phyloP scores from a whole-genome alignment of 129 eudicot species.

The Ambrosia trifida region DNA sequence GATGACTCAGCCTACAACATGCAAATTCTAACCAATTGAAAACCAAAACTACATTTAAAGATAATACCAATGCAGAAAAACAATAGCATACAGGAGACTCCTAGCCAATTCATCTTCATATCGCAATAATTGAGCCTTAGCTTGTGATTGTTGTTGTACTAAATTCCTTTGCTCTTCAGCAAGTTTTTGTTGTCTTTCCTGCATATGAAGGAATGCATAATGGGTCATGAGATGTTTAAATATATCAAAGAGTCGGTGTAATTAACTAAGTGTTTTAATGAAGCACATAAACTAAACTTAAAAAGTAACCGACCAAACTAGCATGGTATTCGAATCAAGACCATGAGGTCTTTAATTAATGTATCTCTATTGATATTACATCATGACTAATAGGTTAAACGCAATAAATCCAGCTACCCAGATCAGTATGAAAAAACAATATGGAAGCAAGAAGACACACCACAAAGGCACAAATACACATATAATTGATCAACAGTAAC shows the following conservation, averaged over 20 bases:
- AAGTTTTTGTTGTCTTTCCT: conserved; percentile 82
- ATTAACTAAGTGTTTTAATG: too few relatives aligned
- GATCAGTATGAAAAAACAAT: too few relatives aligned
- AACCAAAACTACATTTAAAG: not conserved
- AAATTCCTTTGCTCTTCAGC: conserved; percentile 92
- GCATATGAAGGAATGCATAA: conserved; percentile 30
- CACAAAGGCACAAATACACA: too few relatives aligned
- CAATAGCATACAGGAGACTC: conserved; percentile 60
- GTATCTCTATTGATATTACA: too few relatives aligned
- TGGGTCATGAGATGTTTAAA: not conserved
- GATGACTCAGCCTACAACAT: conserved; percentile 74
- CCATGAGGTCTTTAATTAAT: too few relatives aligned
- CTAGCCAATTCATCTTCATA: conserved; percentile 96
- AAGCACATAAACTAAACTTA: too few relatives aligned
- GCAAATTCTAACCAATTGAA: conserved; percentile 19
- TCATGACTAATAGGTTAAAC: too few relatives aligned
- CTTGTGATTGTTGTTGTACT: conserved; percentile 88
- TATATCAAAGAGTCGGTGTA: conserved; percentile 13
- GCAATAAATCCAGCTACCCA: too few relatives aligned
- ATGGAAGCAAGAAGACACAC: too few relatives aligned
- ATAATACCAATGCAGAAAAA: not conserved
- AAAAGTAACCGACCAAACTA: too few relatives aligned
- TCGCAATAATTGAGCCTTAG: conserved; percentile 87
- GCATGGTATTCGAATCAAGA: too few relatives aligned
- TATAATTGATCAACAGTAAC: too few relatives aligned